Evolutionary conservation across 768 basidiomycete genomes (phyloP), one percentile per base, ranked within the genome.

Genomic region (Coprinopsis sp.): DNA sequence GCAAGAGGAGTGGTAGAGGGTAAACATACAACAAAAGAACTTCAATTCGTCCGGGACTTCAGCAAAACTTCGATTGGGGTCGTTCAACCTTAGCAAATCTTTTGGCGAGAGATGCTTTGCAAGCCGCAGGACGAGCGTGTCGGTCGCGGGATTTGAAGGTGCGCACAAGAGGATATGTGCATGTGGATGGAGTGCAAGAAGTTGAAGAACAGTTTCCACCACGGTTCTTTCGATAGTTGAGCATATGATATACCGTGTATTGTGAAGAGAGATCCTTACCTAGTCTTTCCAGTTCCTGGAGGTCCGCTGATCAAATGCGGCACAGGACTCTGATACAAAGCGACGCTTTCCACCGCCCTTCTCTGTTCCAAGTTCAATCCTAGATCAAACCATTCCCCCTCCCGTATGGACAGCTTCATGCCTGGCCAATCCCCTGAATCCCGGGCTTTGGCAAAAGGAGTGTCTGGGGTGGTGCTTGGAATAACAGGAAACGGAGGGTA

Each of bases 261-360:
- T 13, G 4, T 10, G 6, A 23, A 19, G 23, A 46, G 33, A 50
- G 23, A 21, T 30, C 48, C 36, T 47, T 47, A 71, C 73, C 71
- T 68, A n/a, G 74, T 77, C 57, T 77, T 77, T 16, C 74, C 76
- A 16, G 76, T 77, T 1, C 76, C 76, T 14, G 76, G 73, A 12
- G 76, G 76, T 1, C 76, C 76, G 43, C 67, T 65, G 45, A 77
- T 75, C 2, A 77, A 55, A 47, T 72, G 72, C 0, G 74, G 76
- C 2, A 74, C 66, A n/a, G 69, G 65, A 45, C 30, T 24, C 6
- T 21, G 24, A 21, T 8, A 31, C 19, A 46, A 25, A 53, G 24
- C 36, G 46, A 2, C 43, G 16, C 27, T 40, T 34, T 25, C 34
- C 14, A 25, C 16, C 27, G 7, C 13, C 13, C 30, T 31, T 33